Evolutionary conservation across 1,284 basidiomycete species (phyloP), one percentile per base, ranked within the genome.

Genomic region (Ganoderma meredithae): DNA sequence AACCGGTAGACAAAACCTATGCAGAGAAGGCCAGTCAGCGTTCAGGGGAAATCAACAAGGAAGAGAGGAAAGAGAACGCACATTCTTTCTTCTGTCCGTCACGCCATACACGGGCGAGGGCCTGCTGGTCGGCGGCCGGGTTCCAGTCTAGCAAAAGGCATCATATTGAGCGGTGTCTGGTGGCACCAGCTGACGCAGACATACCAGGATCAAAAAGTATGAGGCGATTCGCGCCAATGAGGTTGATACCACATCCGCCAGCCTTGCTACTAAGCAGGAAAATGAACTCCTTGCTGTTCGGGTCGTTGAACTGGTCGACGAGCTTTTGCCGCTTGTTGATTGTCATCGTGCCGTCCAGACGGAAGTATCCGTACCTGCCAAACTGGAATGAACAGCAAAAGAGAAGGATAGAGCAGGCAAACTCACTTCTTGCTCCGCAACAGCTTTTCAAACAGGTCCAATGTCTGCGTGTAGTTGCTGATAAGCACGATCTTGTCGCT

Each of bases 31-130:
- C 25, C 40, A 56, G n/a, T 10, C 33, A 8, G 8, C 69, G 31
- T n/a, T 0, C 15, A 39, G n/a, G 13, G 39, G 10, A n/a, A 31
- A 13, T 27, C 5, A 27, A 31, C 27, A 31, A 31, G 27, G 27
- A 31, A 43, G 19, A 39, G 12, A 19, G 10, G 8, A 12, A n/a
- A 13, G 27, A 10, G 10, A 27, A 76, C 91, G 66, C 76, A 95
- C 96, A 98, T 81, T 97, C 95, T 89, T 99, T 99, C 89, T 98
- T 99, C 81, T 99, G 97, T 0, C 97, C 97, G 77, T 99, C 97
- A 84, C 98, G 94, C 97, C 97, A 99, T 1, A 99, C 97, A 80
- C 97, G 95, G 49, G 97, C 97, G 6, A 99, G 86, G 10, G 97
- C 97, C 80, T 99, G 98, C 79, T 99, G 98, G 80, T 99, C 97